Evolutionary conservation across 257 asterid genomes (phyloP).

Genomic region (Mentha longifolia): DNA sequence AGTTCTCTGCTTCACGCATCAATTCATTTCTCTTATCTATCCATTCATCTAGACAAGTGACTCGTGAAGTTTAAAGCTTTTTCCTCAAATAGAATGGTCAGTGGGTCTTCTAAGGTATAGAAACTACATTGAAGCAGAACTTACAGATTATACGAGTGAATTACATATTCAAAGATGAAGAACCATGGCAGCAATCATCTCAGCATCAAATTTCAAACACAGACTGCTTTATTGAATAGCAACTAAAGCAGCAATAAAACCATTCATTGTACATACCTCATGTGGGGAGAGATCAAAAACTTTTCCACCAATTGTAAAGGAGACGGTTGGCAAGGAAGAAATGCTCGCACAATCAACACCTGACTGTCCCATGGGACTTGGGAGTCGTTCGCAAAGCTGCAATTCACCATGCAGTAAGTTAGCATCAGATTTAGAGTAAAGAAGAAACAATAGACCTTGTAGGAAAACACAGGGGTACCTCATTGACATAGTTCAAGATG

Average conservation of each 20-base stretch:
- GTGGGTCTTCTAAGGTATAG: background rate
- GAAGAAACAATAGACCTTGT: background rate
- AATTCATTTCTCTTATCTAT: too few species aligned
- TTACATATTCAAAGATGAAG: background rate
- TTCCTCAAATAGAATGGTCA: too few species aligned
- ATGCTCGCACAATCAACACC: constrained; percentile 79
- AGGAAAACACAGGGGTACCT: constrained; percentile 48
- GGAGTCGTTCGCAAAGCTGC: constrained; percentile 93
- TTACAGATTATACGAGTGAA: background rate
- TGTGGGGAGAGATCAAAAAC: constrained; percentile 71
- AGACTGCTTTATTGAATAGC: background rate
- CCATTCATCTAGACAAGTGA: too few species aligned
- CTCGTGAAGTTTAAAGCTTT: too few species aligned
- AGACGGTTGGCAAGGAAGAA: constrained; percentile 76
- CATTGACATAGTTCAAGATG: constrained; percentile 75
- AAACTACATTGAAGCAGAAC: background rate
- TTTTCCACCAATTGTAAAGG: constrained; percentile 87
- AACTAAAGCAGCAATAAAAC: background rate
- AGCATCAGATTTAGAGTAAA: background rate
- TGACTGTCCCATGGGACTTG: constrained; percentile 95
- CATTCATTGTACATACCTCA: constrained; percentile 54
- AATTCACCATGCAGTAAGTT: constrained; percentile 2
- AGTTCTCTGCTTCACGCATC: background rate
- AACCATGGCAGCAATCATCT: background rate
- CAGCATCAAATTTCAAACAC: background rate